These are phyloP conservation scores for Phytophthora colocasiae DNA, from an alignment of 352 stramenopile genomes.

Conservation along the genomic window DNA sequence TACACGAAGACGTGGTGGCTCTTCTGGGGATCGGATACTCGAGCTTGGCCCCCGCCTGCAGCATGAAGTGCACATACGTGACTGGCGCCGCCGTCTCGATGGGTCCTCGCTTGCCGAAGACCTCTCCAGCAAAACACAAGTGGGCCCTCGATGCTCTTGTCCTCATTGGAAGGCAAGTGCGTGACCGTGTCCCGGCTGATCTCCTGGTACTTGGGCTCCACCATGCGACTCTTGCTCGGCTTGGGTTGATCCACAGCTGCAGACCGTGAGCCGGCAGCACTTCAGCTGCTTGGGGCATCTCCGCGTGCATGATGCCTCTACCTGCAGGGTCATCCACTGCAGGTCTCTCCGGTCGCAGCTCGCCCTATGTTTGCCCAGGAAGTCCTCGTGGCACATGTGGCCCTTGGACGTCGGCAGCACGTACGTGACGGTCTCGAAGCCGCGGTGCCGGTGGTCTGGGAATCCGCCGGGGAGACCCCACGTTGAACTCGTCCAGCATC, in stretches of 20 bases:
- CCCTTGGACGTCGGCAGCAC: slow-evolving; percentile 75
- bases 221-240: slow-evolving; percentile 48
- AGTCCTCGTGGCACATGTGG: slow-evolving; percentile 90
- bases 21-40: slow-evolving; percentile 53
- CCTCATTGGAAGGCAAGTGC: slow-evolving; percentile 47
- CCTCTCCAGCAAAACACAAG: slow-evolving; percentile 61
- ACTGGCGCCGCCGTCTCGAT: slow-evolving; percentile 57
- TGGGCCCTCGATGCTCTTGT: slow-evolving; percentile 57
- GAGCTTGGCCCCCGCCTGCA: slow-evolving; percentile 40
- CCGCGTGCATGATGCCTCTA: slow-evolving; percentile 58
- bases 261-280: slow-evolving; percentile 44
- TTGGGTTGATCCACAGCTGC: slow-evolving; percentile 70
- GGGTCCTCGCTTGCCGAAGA: slow-evolving; percentile 46
- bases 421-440: slow-evolving; percentile 93
- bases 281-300: slow-evolving; percentile 55
- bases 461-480: slow-evolving; percentile 81
- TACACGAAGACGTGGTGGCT: slow-evolving; percentile 60
- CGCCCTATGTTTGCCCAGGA: slow-evolving; percentile 60
- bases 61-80: slow-evolving; percentile 65
- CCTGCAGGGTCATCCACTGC: slow-evolving; percentile 17
- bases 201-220: slow-evolving; percentile 64
- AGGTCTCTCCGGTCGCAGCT: slow-evolving; percentile 47
- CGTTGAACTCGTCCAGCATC: slow-evolving; percentile 68
- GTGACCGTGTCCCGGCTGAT: slow-evolving; percentile 53
- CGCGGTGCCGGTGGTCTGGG: slow-evolving; percentile 89